A percentile compares a stretch with the other conserved stretches of the same genome.
Conservation (phyloP, 805 yeast genomes). For the Sungouiella thailandica region DNA sequence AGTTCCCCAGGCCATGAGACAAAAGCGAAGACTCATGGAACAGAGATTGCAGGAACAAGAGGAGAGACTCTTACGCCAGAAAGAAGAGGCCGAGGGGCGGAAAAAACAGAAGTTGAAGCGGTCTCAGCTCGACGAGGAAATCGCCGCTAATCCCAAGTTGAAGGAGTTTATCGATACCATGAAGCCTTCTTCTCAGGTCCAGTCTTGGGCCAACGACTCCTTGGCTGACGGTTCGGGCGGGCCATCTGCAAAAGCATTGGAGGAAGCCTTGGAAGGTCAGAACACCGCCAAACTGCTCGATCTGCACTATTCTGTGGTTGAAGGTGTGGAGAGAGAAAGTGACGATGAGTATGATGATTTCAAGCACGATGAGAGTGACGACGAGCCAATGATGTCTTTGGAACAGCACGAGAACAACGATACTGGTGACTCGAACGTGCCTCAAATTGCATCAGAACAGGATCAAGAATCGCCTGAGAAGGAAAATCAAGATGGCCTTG, state of each 20-base stretch:
- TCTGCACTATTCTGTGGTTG: constrained; percentile 27
- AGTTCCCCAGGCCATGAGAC: constrained; percentile 58
- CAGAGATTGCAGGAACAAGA: constrained; percentile 38
- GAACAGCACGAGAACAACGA: constrained; percentile 18
- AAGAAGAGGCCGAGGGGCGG: constrained; percentile 33
- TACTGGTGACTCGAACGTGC: constrained; percentile 8
- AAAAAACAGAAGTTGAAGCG: constrained; percentile 36
- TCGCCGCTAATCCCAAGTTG: constrained; percentile 60
- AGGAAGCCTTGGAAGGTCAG: constrained; percentile 30
- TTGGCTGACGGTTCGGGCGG: constrained; percentile 42
- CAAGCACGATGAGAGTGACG: constrained; percentile 33
- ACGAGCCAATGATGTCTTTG: constrained; percentile 48
- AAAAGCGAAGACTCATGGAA: constrained; percentile 37
- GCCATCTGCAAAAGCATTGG: constrained; percentile 41
- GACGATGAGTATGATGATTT: constrained; percentile 53
- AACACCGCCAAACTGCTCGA: constrained; percentile 1
- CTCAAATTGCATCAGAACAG: no score
- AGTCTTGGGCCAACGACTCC: constrained; percentile 72
- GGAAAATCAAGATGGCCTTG: constrained; percentile 18
- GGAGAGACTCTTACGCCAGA: constrained; percentile 35
- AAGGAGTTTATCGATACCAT: constrained; percentile 79
- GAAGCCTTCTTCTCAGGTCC: constrained; percentile 66
- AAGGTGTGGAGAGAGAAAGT: constrained; percentile 39
- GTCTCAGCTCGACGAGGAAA: constrained; percentile 52
- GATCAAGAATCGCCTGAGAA: constrained; percentile 10